These are phyloP conservation scores for Lactarius sp. DNA, from an alignment of 768 basidiomycete species.

Conservation along the genomic window DNA sequence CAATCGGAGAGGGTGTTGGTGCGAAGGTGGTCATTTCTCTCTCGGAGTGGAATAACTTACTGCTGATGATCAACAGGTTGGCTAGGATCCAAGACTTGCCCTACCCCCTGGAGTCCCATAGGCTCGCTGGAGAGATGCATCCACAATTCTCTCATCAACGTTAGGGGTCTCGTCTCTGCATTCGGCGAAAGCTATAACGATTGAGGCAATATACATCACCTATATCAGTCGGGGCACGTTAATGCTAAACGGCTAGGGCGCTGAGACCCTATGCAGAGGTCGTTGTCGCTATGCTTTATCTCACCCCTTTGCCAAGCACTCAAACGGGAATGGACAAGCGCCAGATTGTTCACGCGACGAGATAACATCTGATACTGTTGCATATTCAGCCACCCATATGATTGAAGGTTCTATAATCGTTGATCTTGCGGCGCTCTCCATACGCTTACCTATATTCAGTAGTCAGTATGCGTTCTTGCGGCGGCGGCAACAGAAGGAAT, in stretches of 20 bases:
- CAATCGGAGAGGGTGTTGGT: too few relatives aligned
- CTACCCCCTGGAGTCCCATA: too few relatives aligned
- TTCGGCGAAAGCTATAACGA: too few relatives aligned
- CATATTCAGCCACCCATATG: not conserved
- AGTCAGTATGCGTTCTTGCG: not conserved
- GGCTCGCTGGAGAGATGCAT: too few relatives aligned
- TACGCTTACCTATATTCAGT: not conserved
- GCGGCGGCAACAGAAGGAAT: not conserved
- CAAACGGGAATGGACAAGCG: not conserved
- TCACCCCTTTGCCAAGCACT: not conserved
- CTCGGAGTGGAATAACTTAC: too few relatives aligned
- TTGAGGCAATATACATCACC: too few relatives aligned
- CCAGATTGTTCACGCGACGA: not conserved
- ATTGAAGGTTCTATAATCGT: not conserved
- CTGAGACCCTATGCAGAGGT: not conserved
- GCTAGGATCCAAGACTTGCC: too few relatives aligned
- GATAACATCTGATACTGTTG: not conserved
- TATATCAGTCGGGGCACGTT: too few relatives aligned
- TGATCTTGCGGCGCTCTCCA: not conserved
- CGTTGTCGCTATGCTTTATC: not conserved
- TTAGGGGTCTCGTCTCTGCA: too few relatives aligned
- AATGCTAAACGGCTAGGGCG: not conserved
- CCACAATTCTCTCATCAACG: too few relatives aligned
- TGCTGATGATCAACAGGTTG: too few relatives aligned
- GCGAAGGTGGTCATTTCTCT: too few relatives aligned